Conservation (phyloP, 2,329 filamentous ascomycete genomes). For the Fusarium buharicum region DNA sequence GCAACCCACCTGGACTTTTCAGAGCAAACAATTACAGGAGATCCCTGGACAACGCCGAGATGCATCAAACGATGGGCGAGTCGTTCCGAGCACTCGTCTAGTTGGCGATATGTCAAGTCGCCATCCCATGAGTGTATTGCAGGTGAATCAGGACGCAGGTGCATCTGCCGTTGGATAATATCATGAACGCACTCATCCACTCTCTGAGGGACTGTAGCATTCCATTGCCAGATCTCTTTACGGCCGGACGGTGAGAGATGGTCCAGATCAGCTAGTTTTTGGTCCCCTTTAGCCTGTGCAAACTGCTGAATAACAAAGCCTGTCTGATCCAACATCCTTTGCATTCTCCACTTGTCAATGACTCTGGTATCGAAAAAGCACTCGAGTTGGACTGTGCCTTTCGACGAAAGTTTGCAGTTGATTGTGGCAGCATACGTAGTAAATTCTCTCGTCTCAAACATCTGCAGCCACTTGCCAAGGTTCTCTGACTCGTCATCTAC, state of each 20-base stretch:
- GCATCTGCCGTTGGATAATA: conserved; percentile 24
- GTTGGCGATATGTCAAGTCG: conserved; percentile 34
- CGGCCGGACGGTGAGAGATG: neutral
- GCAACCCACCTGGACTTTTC: conserved; percentile 4
- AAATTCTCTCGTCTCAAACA: neutral
- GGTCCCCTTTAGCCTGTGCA: neutral
- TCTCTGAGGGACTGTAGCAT: conserved; percentile 14
- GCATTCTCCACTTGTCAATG: conserved; percentile 4
- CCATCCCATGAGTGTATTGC: conserved; percentile 45
- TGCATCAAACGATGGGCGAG: neutral
- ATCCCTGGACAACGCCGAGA: neutral
- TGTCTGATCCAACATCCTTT: conserved; percentile 7
- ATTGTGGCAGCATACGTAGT: conserved; percentile 32
- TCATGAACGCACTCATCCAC: conserved; percentile 35
- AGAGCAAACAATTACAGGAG: neutral
- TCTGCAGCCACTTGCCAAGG: neutral
- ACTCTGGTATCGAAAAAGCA: conserved; percentile 13
- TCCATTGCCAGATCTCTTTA: conserved; percentile 33
- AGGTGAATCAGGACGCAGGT: neutral
- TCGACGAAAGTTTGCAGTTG: neutral
- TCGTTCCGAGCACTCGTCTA: neutral
- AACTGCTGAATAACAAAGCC: conserved; percentile 9
- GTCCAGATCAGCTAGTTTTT: neutral
- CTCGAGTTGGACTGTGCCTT: neutral
- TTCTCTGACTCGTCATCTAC: neutral